Percentiles rank a stretch among this genome's conserved stretches.
Conservation (phyloP, 2,329 filamentous ascomycete species). For the Ophiocordyceps robertsii region DNA sequence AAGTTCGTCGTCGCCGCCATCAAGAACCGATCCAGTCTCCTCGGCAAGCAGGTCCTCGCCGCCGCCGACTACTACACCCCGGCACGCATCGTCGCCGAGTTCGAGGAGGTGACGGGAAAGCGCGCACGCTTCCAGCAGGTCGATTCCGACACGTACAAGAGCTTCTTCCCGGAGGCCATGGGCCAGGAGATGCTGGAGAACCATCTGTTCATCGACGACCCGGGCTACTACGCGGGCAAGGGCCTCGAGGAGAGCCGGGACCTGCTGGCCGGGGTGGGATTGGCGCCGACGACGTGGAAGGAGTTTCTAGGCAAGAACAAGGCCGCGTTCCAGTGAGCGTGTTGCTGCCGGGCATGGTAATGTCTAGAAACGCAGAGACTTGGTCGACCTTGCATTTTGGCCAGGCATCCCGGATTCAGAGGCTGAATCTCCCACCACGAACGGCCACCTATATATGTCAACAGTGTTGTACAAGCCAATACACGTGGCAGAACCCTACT, state of each 20-base stretch:
- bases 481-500: no score
- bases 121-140: conserved; percentile 16
- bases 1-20: conserved; percentile 22
- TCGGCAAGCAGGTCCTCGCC: conserved; percentile 20
- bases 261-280: conserved; percentile 17
- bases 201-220: conserved; percentile 25
- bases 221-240: conserved; percentile 25
- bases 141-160: conserved; percentile 20
- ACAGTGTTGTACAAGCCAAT: no score
- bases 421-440: no score
- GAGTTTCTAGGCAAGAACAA: conserved; percentile 19
- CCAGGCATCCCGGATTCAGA: no score
- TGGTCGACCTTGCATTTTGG: no score
- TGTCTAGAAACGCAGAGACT: no score
- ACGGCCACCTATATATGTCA: no score
- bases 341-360: no score
- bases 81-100: conserved; percentile 17
- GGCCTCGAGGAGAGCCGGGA: conserved; percentile 16
- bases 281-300: conserved; percentile 21
- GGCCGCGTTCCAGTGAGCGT: neutral
- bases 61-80: conserved; percentile 23
- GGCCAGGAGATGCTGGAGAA: conserved; percentile 27
- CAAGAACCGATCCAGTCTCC: conserved; percentile 10
- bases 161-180: conserved; percentile 13
- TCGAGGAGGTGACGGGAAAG: conserved; percentile 20